Base-by-base conservation (phyloP, 352 stramenopile species). In the Globisporangium mamillatum region DNA sequence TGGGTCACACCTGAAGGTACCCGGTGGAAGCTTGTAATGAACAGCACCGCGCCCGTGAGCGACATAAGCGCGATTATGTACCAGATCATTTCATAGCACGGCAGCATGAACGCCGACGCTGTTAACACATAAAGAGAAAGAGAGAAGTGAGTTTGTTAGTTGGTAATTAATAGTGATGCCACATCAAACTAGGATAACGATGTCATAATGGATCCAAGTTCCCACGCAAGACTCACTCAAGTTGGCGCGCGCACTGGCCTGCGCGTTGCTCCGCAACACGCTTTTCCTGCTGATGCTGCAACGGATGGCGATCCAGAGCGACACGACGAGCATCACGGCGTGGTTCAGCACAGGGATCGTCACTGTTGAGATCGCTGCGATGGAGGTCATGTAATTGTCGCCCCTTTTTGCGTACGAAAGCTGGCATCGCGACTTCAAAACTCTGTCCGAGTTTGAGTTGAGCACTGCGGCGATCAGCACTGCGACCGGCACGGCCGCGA, bases 101-200 rank as follows among this genome's bases (percentile, higher is more conserved):
- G 88, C n/a, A 96, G 72, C 83, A 96, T 93, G 64, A 96, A 96
- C 2, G 82, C 84, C 61, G 86, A 90, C 18, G 86, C 84, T 92
- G 61, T 69, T 12, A 36, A 63, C 10, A 32, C 1, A 63, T 8
- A 77, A 22, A 52, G 1, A 67, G 10, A 52, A 52, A 54, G 63
- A 36, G 16, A 50, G 41, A 48, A n/a, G 29, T 32, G 29, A 8
- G 29, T 32, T 32, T 1, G 29, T 32, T 32, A 32, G 29, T 32
- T 32, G 29, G 29, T 32, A 32, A 32, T 32, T 32, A 32, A 18
- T 52, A 52, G 44, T 24, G 44, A 24, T 24, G 44, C 18, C 44
- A 22, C 16, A 50, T 50, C 18, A 22, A 20, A 50, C 5, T 22
- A 22, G 20, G 16, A 24, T 24, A 52, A 22, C 44, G 10, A 52